A percentile compares a stretch with the other conserved stretches of the same genome.
phyloP scores from a whole-genome alignment of 2,329 filamentous ascomycete species.

The Tolypocladium album region DNA sequence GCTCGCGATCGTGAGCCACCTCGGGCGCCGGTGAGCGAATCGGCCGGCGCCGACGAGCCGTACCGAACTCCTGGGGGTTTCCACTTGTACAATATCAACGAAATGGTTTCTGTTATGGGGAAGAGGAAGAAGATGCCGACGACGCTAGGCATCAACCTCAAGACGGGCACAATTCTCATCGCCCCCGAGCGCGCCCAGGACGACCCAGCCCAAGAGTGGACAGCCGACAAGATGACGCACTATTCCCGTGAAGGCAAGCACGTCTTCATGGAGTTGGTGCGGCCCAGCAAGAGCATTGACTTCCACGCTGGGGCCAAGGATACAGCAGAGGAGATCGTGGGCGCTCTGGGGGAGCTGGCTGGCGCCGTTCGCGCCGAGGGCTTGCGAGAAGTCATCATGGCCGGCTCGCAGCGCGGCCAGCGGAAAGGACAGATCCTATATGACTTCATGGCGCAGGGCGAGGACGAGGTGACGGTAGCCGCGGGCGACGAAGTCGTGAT shows the following conservation, averaged over 20 bases:
- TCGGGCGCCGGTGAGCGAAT: not conserved
- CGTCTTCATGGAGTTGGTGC: conserved; percentile 86
- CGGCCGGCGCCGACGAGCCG: conserved; percentile 23
- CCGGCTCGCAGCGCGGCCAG: conserved; percentile 56
- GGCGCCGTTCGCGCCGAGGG: conserved; percentile 77
- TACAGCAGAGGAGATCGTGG: conserved; percentile 87
- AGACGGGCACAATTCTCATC: conserved; percentile 81
- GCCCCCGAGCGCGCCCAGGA: conserved; percentile 76
- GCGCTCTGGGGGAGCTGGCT: conserved; percentile 76
- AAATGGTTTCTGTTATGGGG: conserved; percentile 94
- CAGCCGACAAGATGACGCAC: conserved; percentile 88
- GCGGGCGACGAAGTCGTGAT: conserved; percentile 85
- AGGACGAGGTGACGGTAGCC: conserved; percentile 89
- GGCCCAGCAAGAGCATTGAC: conserved; percentile 88
- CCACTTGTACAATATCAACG: conserved; percentile 92
- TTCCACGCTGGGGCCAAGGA: conserved; percentile 97
- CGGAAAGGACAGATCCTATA: conserved; percentile 85
- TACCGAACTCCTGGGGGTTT: conserved; percentile 64
- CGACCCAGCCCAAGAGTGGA: conserved; percentile 84
- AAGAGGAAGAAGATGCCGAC: conserved; percentile 98
- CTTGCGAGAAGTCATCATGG: conserved; percentile 75
- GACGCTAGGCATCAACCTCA: conserved; percentile 87
- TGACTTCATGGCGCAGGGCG: conserved; percentile 92
- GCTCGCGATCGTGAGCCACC: not conserved
- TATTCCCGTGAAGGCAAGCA: conserved; percentile 98